A percentile compares a stretch with the other conserved stretches of the same genome.
These are phyloP conservation scores for Beauveria australis DNA, from an alignment of 2,329 filamentous ascomycete species.

Conservation along the genomic window DNA sequence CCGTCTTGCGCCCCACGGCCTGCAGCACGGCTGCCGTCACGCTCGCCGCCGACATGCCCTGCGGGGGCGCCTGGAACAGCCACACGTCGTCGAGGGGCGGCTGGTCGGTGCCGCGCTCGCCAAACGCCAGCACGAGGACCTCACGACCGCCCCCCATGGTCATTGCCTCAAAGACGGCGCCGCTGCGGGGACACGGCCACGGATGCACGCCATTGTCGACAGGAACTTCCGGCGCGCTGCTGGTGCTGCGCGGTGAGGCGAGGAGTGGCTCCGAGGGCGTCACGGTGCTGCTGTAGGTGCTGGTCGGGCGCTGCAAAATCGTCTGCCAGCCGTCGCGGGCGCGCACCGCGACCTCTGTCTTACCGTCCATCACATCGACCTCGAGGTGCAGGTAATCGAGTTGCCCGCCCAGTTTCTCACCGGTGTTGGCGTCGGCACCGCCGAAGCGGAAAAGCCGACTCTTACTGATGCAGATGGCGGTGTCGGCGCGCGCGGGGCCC, in stretches of 20 bases:
- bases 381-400: slow-evolving; percentile 58
- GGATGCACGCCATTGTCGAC: slow-evolving; percentile 21
- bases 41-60: slow-evolving; percentile 46
- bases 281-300: slow-evolving; percentile 6
- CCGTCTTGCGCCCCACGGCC: slow-evolving; percentile 42
- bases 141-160: slow-evolving; percentile 50
- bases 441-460: slow-evolving; percentile 70
- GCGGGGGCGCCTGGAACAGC: slow-evolving; percentile 53
- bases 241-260: slow-evolving; percentile 12
- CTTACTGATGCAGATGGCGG: slow-evolving; percentile 56
- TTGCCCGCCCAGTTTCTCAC: slow-evolving; percentile 58
- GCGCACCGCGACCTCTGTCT: slow-evolving; percentile 41
- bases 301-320: slow-evolving; percentile 28
- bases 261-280: not conserved
- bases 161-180: slow-evolving; percentile 45
- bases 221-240: slow-evolving; percentile 28
- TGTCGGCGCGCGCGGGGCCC: slow-evolving; percentile 56
- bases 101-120: slow-evolving; percentile 45
- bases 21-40: slow-evolving; percentile 48
- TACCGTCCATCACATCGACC: slow-evolving; percentile 48
- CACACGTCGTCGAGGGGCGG: slow-evolving; percentile 56
- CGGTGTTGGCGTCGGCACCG: slow-evolving; percentile 66
- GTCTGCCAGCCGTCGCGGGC: slow-evolving; percentile 48
- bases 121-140: slow-evolving; percentile 54
- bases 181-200: slow-evolving; percentile 47